Evolutionary conservation across 768 basidiomycete species (phyloP).

Genomic region (Rhizopogon salebrosus): DNA sequence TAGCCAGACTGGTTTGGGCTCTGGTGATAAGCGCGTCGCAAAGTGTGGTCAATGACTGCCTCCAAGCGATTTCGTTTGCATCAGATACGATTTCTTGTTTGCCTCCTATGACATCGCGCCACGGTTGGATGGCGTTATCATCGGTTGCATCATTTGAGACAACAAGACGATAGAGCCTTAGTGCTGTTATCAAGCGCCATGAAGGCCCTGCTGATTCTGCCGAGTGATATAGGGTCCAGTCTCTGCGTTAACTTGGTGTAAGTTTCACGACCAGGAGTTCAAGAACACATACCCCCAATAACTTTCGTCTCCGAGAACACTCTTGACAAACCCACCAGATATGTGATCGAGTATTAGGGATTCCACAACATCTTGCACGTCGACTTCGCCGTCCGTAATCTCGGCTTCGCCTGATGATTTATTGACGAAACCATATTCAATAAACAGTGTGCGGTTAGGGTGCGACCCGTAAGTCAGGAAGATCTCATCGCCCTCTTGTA

Average conservation of each 20-base stretch:
- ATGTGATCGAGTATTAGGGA: constrained; percentile 40
- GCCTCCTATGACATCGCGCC: constrained; percentile 52
- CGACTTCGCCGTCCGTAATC: constrained; percentile 47
- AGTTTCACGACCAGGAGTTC: neutral
- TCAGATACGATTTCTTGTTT: constrained; percentile 38
- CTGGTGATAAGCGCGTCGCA: constrained; percentile 35
- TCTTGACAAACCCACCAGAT: constrained; percentile 43
- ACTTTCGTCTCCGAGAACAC: constrained; percentile 50
- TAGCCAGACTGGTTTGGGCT: constrained; percentile 19
- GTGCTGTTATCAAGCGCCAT: constrained; percentile 66
- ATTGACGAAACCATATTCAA: constrained; percentile 88
- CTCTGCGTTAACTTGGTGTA: constrained; percentile 35
- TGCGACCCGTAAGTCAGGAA: constrained; percentile 78
- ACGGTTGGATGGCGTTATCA: constrained; percentile 34
- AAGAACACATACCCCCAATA: constrained; percentile 75
- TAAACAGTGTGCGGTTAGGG: constrained; percentile 69
- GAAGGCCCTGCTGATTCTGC: constrained; percentile 69
- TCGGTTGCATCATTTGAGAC: constrained; percentile 21
- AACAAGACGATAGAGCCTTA: constrained; percentile 59
- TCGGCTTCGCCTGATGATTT: constrained; percentile 21
- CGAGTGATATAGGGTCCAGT: constrained; percentile 71
- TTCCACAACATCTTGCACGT: constrained; percentile 53
- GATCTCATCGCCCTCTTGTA: constrained; percentile 58
- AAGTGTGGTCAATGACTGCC: constrained; percentile 30
- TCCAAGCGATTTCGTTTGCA: constrained; percentile 48